Evolutionary conservation across 129 eudicot genomes (phyloP), one percentile per base, ranked within the genome.

Genomic region (Flaveria ramosissima): DNA sequence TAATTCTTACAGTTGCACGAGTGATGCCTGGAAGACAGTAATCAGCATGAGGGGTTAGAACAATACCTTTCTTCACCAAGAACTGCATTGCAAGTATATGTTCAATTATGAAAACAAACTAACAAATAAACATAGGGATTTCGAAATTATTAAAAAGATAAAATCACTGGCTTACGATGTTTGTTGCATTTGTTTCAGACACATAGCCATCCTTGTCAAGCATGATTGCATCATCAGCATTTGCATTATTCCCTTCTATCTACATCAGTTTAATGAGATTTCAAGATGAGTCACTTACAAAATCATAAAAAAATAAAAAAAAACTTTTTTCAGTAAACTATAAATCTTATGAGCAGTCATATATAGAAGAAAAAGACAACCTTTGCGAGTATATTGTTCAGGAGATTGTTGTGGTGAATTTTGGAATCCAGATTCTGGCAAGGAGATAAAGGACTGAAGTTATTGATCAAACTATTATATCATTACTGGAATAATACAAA

Each of bases 151-250:
- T 39, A 27, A 52, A 24, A 67, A 23, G 39, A 48, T 57, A 3
- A 69, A 76, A 46, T 15, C n/a, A 36, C 27, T 26, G 73, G 47
- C 88, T 78, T 81, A 95, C 99, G 46, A 91, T 87, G 80, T 95
- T 95, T 76, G 99, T 95, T 48, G 99, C 99, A 78, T 95, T 95
- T 80, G 99, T 95, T 88, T 95, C 99, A n/a, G 99, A 91, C 71
- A 95, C 99, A 70, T 84, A 95, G 48, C 99, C 99, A 86, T 95
- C 97, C 82, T 89, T 91, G 84, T 91, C 99, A 47, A 95, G 99
- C 99, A 95, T 95, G 83, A 95, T 85, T 45, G 99, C 99, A 84
- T 95, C 97, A 82, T 95, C 97, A 62, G 99, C 99, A 51, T 77
- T 81, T 48, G 99, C 89, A 71, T 95, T 91, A 80, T 95, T 95